Evolutionary conservation across 345 rosid genomes (phyloP), one percentile per base, ranked within the genome.

Genomic region (Eucalyptus erythrocorys): DNA sequence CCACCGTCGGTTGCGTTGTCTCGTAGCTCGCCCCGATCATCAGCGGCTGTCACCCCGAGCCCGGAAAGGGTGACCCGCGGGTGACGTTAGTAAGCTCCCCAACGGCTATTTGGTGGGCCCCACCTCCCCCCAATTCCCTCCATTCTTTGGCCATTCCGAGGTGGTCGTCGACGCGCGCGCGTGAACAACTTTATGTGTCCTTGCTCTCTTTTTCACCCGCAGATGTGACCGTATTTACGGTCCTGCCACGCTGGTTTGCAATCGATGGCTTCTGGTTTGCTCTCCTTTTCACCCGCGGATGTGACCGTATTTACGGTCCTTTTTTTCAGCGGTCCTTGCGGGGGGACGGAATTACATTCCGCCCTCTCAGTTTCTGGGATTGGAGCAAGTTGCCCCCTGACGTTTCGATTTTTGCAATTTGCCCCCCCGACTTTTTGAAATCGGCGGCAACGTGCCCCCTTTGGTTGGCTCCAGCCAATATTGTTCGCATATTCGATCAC

Each of bases 301-400:
- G 61, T 55, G 12, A 8, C 12, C 61, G 9, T 21, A 55, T 55
- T 55, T 55, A 55, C 61, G 61, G 13, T 22, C 27, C 22, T 22
- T 0, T 5, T 37, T 5, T 14, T 21, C 0, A 37, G 45, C 13
- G 45, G 27, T 37, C 82, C 82, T 37, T 6, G 27, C 45, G 0
- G 6, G 14, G 2, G 45, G 4, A 45, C 13, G 4, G 24, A 37
- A 34, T 71, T 71, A 37, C 6, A 37, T 1, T 37, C 5, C 12
- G 80, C 27, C 81, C 81, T 6, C 40, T 11, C 0, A 17, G 7
- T 19, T 37, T 37, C 22, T 5, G 27, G 45, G 82, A 37, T 19
- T 22, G 27, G 12, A 42, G 13, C 45, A 37, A 71, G 13, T 37
- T 71, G 27, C 2, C 6, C 1, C 45, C 24, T 10, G 13, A 19